phyloP scores from a whole-genome alignment of 495 filamentous ascomycete genomes.

The Pyrenopolyporus hunteri region DNA sequence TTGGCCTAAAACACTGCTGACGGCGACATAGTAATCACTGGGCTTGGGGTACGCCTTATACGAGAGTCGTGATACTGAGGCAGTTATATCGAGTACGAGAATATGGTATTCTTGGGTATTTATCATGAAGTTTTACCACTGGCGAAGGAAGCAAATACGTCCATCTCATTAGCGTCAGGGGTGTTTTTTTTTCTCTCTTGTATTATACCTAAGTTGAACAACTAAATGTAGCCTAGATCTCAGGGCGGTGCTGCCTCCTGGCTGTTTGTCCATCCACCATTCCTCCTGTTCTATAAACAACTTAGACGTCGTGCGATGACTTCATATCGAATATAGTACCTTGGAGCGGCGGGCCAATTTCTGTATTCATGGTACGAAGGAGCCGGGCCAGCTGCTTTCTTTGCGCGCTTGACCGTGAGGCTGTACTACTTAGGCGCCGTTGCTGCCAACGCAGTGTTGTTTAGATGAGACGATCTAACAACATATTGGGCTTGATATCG shows the following conservation, averaged over 20 bases:
- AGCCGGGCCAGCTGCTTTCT: neutral
- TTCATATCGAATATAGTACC: constrained; percentile 9
- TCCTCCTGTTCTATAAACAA: constrained; percentile 38
- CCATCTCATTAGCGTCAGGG: too few relatives aligned
- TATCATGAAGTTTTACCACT: too few relatives aligned
- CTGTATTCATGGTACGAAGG: constrained; percentile 14
- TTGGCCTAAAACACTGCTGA: neutral
- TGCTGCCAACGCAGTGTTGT: constrained; percentile 2
- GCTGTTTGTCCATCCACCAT: constrained; percentile 13
- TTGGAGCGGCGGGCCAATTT: neutral
- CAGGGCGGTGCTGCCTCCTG: constrained; percentile 16
- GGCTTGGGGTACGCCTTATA: too few relatives aligned
- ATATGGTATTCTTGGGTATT: too few relatives aligned
- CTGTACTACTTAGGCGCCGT: constrained; percentile 14
- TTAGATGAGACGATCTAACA: constrained; percentile 19
- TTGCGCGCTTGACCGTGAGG: constrained; percentile 17
- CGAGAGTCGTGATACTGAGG: too few relatives aligned
- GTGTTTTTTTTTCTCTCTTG: too few relatives aligned
- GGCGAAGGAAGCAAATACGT: too few relatives aligned
- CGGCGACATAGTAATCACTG: too few relatives aligned
- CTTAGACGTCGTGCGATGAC: constrained; percentile 9
- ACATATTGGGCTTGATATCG: constrained; percentile 4
- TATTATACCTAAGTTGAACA: too few relatives aligned
- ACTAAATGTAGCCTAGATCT: too few relatives aligned
- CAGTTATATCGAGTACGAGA: too few relatives aligned